Evolutionary conservation across 2,329 filamentous ascomycete species (phyloP), one percentile per base, ranked within the genome.

Genomic region (Fusarium sp.): DNA sequence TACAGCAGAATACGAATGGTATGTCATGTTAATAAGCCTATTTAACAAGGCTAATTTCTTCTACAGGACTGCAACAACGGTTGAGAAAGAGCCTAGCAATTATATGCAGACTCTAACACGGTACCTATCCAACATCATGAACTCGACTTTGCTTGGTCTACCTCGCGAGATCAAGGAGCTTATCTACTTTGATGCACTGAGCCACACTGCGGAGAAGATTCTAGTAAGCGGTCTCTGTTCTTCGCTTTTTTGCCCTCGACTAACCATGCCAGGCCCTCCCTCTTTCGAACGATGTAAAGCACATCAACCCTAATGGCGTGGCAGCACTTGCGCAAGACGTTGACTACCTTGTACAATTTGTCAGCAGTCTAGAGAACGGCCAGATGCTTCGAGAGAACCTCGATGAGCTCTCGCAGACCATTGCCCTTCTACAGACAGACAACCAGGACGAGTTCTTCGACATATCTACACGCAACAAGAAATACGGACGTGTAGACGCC

Each of bases 391-490:
- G 92, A 68, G 92, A 96, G 77, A 96, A 97, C 72, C 84, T 99
- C 42, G 95, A 98, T 75, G 96, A 98, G 82, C 85, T 99, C 38
- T 91, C 95, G 74, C 96, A 99, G 83, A 98, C 96, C 2, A 91
- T 97, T 49, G 90, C 92, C 64, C 86, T 99, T 27, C 92, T 99
- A 87, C 90, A 93, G 77, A 89, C 88, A 3, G 94, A 97, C 43
- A 97, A 97, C 75, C 89, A 93, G n/a, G 95, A 98, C 71, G 95
- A 98, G 79, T 99, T 97, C 80, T 99, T 96, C 79, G 96, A 99
- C 77, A 91, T 96, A 52, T 92, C 91, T 8, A 92, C 91, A 16
- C 86, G 94, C 55, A 97, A 98, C 81, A 95, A 92, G 83, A 97
- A 97, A 79, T 99, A 97, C 78, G 92, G 94, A 18, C 91, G 94